phyloP scores from a whole-genome alignment of 257 asterid genomes.

The Oldenlandia corymbosa region DNA sequence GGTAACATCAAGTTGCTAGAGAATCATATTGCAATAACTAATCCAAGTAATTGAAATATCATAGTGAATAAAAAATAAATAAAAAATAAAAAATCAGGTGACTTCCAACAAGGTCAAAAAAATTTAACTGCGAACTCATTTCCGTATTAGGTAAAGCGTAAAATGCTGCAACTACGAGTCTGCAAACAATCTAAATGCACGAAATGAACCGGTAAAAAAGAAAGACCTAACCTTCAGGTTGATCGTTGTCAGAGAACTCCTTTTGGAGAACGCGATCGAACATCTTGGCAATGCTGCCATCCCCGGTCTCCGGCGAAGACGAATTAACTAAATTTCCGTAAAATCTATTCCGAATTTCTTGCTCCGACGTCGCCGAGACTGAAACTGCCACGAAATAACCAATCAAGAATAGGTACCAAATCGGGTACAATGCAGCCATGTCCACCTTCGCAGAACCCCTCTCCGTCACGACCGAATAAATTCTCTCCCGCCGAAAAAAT shows the following conservation, averaged over 20 bases:
- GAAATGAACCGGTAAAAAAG: not conserved
- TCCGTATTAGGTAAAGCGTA: not conserved
- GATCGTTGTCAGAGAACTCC: constrained; percentile 89
- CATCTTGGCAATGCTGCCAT: constrained; percentile 81
- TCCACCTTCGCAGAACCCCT: constrained; percentile 19
- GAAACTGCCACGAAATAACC: constrained; percentile 25
- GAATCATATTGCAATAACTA: not conserved
- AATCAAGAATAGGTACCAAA: constrained; percentile 25
- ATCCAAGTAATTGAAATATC: not conserved
- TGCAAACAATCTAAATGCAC: not conserved
- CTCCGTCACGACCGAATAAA: constrained; percentile 29
- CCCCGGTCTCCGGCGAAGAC: constrained; percentile 53
- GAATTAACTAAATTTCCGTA: constrained; percentile 78
- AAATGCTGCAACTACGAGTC: too few relatives aligned
- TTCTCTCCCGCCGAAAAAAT: too few relatives aligned
- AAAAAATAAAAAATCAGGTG: not conserved
- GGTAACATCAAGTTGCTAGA: not conserved
- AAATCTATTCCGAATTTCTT: constrained; percentile 74
- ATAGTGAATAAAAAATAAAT: not conserved
- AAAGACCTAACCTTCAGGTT: constrained; percentile 56
- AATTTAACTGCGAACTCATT: not conserved
- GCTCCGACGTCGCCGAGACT: constrained; percentile 57
- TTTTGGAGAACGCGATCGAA: constrained; percentile 90
- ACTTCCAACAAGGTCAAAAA: not conserved
- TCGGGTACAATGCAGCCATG: constrained; percentile 19